Percentiles rank a stretch among this genome's conserved stretches.
phyloP scores from a whole-genome alignment of 225 moss, liverwort and hornwort species.

The Antitrichia curtipendula region DNA sequence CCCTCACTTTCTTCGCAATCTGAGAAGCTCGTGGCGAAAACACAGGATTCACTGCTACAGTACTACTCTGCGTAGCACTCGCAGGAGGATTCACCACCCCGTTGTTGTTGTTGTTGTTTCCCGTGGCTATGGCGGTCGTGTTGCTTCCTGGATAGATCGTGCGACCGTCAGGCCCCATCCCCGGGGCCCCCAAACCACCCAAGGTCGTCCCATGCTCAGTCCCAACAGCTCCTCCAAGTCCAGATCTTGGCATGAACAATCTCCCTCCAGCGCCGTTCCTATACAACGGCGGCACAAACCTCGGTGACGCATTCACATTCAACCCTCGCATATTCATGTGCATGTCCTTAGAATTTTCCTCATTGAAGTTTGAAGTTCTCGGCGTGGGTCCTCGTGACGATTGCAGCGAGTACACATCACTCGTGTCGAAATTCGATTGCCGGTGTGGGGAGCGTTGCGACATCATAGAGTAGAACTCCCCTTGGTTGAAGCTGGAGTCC shows the following conservation, averaged over 20 bases:
- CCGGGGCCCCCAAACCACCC: constrained; percentile 11
- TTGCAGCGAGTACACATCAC: constrained; percentile 87
- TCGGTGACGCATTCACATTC: constrained; percentile 58
- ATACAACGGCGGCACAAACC: constrained; percentile 64
- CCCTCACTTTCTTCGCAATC: constrained; percentile 51
- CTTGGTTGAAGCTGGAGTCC: constrained; percentile 87
- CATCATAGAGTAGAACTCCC: constrained; percentile 90
- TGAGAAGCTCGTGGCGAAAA: constrained; percentile 68
- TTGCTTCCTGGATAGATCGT: constrained; percentile 56
- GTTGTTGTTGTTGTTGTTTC: not conserved
- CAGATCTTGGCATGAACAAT: constrained; percentile 37
- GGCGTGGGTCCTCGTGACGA: constrained; percentile 90
- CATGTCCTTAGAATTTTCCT: constrained; percentile 77
- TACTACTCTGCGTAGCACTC: not conserved
- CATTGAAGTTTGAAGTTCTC: constrained; percentile 81
- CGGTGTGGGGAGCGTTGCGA: constrained; percentile 63
- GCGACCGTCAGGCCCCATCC: constrained; percentile 51
- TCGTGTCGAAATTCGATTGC: constrained; percentile 87
- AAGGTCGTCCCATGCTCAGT: constrained; percentile 8
- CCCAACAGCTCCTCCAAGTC: constrained; percentile 7
- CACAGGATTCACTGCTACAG: constrained; percentile 33
- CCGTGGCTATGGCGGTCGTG: not conserved
- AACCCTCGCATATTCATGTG: constrained; percentile 42
- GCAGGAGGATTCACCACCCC: not conserved
- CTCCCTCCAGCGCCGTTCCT: constrained; percentile 38